Conservation (phyloP, 257 asterid species). For the Thymus mandschuricus region DNA sequence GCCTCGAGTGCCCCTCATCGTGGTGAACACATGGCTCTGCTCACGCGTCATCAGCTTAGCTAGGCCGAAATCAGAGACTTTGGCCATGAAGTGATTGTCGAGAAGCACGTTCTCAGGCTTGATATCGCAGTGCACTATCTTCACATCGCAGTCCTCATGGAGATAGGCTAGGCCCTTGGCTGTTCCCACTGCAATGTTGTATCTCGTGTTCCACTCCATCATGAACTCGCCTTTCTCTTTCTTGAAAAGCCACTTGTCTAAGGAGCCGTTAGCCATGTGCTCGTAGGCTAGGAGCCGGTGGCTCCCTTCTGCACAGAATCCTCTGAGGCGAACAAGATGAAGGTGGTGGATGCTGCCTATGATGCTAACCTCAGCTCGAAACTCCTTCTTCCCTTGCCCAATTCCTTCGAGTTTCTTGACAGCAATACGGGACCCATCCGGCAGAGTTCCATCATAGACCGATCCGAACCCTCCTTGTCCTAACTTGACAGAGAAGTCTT, state of each 20-base stretch:
- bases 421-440: constrained; percentile 75
- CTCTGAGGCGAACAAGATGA: constrained; percentile 81
- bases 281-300: constrained; percentile 92
- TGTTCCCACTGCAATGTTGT: constrained; percentile 73
- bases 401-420: constrained; percentile 91
- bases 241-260: constrained; percentile 87
- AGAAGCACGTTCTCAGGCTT: constrained; percentile 91
- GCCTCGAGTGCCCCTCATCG: constrained; percentile 88
- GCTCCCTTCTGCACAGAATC: constrained; percentile 89
- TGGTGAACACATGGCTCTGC: constrained; percentile 82
- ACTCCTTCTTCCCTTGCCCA: constrained; percentile 97
- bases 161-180: constrained; percentile 90
- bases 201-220: constrained; percentile 83
- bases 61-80: constrained; percentile 84
- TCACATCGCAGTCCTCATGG: constrained; percentile 83
- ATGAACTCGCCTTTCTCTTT: constrained; percentile 58
- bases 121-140: constrained; percentile 86
- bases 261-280: constrained; percentile 87
- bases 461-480: constrained; percentile 99
- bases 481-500: constrained; percentile 66
- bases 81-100: constrained; percentile 70
- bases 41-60: constrained; percentile 93
- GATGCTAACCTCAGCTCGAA: constrained; percentile 95
- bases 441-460: constrained; percentile 77
- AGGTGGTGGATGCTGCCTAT: constrained; percentile 96